phyloP scores from a whole-genome alignment of 805 yeast species.

The Candida pini region DNA sequence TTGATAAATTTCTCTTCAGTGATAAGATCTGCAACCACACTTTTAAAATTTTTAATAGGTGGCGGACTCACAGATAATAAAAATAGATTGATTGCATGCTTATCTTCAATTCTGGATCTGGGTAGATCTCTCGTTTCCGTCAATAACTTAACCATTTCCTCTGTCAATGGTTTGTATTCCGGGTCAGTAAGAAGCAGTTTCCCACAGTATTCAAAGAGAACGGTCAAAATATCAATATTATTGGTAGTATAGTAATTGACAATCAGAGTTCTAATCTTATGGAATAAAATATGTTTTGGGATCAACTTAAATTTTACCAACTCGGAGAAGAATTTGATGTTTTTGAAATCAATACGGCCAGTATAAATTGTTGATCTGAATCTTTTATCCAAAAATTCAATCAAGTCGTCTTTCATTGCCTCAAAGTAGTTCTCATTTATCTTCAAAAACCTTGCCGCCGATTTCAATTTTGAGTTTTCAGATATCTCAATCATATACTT shows the following conservation, averaged over 20 bases:
- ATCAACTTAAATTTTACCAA: conserved; percentile 70
- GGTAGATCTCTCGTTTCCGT: conserved; percentile 44
- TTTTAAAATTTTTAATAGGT: conserved; percentile 31
- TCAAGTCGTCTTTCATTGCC: conserved; percentile 46
- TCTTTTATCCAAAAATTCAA: conserved; percentile 50
- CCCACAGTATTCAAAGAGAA: conserved; percentile 74
- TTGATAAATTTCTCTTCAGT: conserved; percentile 45
- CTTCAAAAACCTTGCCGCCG: conserved; percentile 66
- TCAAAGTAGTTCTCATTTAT: conserved; percentile 44
- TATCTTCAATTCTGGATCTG: conserved; percentile 47
- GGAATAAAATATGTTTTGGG: conserved; percentile 67
- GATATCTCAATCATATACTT: conserved; percentile 47
- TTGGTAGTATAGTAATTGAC: conserved; percentile 43
- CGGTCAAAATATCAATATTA: conserved; percentile 62
- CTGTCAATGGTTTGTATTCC: conserved; percentile 54
- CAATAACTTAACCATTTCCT: conserved; percentile 55
- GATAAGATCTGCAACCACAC: conserved; percentile 21
- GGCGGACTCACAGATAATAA: conserved; percentile 54
- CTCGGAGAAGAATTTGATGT: conserved; percentile 63
- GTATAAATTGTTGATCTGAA: conserved; percentile 57
- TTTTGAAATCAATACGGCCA: conserved; percentile 45
- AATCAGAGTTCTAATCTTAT: conserved; percentile 60
- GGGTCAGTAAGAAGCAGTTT: conserved; percentile 51
- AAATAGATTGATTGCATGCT: conserved; percentile 53
- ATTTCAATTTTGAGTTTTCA: conserved; percentile 39